Base-by-base conservation (phyloP, 2,329 filamentous ascomycete genomes). In the Aspergillus carbonarius region DNA sequence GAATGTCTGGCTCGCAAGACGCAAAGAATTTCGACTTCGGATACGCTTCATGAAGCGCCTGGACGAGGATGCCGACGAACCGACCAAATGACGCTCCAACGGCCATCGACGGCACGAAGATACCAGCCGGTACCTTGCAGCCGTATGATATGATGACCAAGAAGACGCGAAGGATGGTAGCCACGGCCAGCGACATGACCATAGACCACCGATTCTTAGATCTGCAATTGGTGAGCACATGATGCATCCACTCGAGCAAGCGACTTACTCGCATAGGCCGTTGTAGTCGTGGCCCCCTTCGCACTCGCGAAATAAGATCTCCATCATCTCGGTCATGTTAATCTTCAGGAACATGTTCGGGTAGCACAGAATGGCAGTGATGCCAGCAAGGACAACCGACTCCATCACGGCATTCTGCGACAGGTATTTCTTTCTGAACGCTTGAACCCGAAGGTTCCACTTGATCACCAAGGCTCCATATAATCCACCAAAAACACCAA, bases 311-410 rank as follows among this genome's bases (percentile, higher is more conserved):
- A 99, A 99, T 10, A 99, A 79, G 63, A 97, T 96, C 73, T 98
- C 93, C 95, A 99, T 98, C 79, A 92, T 96, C 79, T 98, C 93
- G 0, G 95, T 97, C 95, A 99, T 98, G 76, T 99, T 96, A 68
- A 98, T 97, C 56, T 91, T 84, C 57, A 99, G 74, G 65, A 99
- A 98, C 74, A 90, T 92, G 68, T 99, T 99, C 0, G 93, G 95
- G 70, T 96, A 99, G 75, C 93, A 97, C n/a, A 99, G 82, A 23
- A 98, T 82, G 9, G 93, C 95, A 4, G 95, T 99, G 7, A 86
- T 83, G 0, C 88, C 85, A 1, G 95, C 93, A 40, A 99, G 79
- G 15, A 96, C 76, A 0, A 92, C 93, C 0, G 92, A 90, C 74
- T 99, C 95, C 3, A 93, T 82, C 32, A 98, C 85, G 6, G 93